A percentile compares a stretch with the other conserved stretches of the same genome.
These are phyloP conservation scores for Exophiala spinifera DNA, from an alignment of 2,329 filamentous ascomycete species.

Conservation along the genomic window DNA sequence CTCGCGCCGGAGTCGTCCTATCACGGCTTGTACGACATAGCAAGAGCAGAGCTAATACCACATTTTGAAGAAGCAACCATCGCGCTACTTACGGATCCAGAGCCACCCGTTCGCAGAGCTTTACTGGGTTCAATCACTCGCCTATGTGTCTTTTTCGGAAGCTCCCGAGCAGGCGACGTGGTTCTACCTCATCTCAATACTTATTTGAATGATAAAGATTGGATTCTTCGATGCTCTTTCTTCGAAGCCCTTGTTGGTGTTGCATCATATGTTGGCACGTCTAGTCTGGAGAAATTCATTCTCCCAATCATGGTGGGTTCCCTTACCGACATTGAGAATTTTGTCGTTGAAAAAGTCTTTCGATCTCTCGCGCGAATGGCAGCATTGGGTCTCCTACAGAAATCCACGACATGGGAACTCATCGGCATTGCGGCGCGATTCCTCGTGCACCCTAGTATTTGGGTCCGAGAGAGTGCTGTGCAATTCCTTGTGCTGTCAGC, in stretches of 20 bases:
- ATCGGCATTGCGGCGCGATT: constrained; percentile 80
- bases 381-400: constrained; percentile 79
- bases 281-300: constrained; percentile 90
- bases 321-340: constrained; percentile 86
- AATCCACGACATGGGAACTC: constrained; percentile 81
- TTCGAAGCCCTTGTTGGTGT: constrained; percentile 95
- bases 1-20: constrained; percentile 66
- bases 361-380: constrained; percentile 86
- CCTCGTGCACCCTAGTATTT: constrained; percentile 88
- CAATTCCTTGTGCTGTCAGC: constrained; percentile 78
- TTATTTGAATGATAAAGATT: constrained; percentile 93
- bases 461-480: constrained; percentile 87
- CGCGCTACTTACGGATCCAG: constrained; percentile 78
- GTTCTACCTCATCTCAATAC: constrained; percentile 94
- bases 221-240: constrained; percentile 94
- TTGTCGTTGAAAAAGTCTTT: constrained; percentile 86
- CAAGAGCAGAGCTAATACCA: constrained; percentile 76
- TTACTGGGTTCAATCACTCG: constrained; percentile 89
- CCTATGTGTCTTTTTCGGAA: constrained; percentile 92
- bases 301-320: constrained; percentile 94
- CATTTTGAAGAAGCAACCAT: constrained; percentile 88
- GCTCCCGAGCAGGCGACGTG: constrained; percentile 90
- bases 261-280: constrained; percentile 82
- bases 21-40: constrained; percentile 81
- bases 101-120: constrained; percentile 81